Evolutionary conservation across 1,139 yeast genomes (phyloP).

Genomic region (Eremothecium gossypii): DNA sequence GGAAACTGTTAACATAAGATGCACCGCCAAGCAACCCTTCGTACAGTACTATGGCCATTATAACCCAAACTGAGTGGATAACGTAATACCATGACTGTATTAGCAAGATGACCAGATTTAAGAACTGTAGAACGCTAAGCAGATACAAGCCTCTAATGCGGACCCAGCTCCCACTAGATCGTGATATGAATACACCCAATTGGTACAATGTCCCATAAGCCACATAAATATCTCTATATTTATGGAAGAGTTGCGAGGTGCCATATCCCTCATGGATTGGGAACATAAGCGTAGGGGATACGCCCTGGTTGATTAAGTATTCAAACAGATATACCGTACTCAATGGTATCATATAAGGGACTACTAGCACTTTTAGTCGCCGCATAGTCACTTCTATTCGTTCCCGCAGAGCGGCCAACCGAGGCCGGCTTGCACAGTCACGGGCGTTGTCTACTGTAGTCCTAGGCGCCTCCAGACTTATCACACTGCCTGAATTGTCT

Average conservation of each 20-base stretch:
- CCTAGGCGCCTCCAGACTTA: no score
- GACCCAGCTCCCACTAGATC: constrained; percentile 67
- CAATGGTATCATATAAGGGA: constrained; percentile 77
- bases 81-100: constrained; percentile 54
- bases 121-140: constrained; percentile 58
- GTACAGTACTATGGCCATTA: constrained; percentile 60
- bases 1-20: constrained; percentile 80
- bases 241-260: constrained; percentile 33
- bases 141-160: constrained; percentile 51
- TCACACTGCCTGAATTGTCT: constrained; percentile 5
- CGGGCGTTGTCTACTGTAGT: no score
- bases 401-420: neutral
- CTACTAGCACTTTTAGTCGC: constrained; percentile 42
- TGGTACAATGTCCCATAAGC: constrained; percentile 90
- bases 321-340: constrained; percentile 78
- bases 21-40: constrained; percentile 90
- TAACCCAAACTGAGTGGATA: constrained; percentile 55
- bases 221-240: constrained; percentile 81
- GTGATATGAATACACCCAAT: constrained; percentile 81
- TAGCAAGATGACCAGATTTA: constrained; percentile 51
- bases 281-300: constrained; percentile 77
- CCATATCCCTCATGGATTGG: constrained; percentile 43
- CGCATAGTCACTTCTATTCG: constrained; percentile 35
- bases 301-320: constrained; percentile 83
- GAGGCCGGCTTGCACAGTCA: no score